Base-by-base conservation (phyloP, 495 filamentous ascomycete species). In the Aspergillus olivimuriae region DNA sequence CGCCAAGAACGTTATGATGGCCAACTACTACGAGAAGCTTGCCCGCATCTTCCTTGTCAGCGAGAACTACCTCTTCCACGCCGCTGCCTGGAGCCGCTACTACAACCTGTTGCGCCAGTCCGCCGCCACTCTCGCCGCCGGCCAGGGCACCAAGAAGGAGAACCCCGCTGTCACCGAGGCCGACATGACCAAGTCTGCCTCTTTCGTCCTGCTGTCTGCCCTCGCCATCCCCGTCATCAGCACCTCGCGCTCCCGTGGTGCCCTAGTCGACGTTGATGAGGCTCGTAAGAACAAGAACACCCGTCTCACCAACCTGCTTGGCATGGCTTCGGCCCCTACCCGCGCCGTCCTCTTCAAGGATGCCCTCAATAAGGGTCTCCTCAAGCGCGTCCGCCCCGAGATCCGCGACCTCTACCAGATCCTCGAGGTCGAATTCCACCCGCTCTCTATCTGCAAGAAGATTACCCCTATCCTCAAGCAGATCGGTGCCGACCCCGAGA, bases 1-100 rank as follows among this genome's bases (percentile, higher is more conserved):
- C 30, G 85, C 92, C n/a, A 96, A 96, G 83, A 95, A 96, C 65
- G 77, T 95, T 51, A 96, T 97, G 90, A 98, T 98, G 92, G 92
- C 94, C 65, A 98, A 97, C 71, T 98, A 98, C 80, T 98, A 97
- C 70, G 94, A 98, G 76, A 95, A 96, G 69, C 78, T 98, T 39
- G 95, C 92, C 28, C 82, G 89, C 36, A 98, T 98, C 61, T 98
- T 98, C 76, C 79, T 98, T 30, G 94, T 97, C 51, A 94, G 90
- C 65, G 94, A 95, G 72, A 98, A 98, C 70, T 97, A 96, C 60
- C 81, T 98, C 20, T 98, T 98, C 83, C 92, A 98, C 60, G 92
- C 92, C 50, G 92, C 92, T 33, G 89, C 92, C 37, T 97, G 86
- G 86, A 90, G 87, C 50, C 79, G 94, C 41, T 96, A 94, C 74